Base-by-base conservation (phyloP, 768 basidiomycete species). In the Termitomyces bulborhizus region DNA sequence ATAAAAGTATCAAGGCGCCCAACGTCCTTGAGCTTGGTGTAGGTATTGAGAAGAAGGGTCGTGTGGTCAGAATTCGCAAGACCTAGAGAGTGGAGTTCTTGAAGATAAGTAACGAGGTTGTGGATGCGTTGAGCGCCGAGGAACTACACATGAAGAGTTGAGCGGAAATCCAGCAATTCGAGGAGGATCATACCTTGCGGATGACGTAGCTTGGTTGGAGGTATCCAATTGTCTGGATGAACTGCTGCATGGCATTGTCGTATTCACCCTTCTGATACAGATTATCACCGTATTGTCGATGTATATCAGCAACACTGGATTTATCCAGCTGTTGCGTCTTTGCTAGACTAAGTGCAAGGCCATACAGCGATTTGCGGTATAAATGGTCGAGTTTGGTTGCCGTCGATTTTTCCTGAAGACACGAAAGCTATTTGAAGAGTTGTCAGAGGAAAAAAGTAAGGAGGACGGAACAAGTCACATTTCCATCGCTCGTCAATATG, bases 21-120 rank as follows among this genome's bases (percentile, higher is more conserved):
- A 15, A 93, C 85, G 63, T 99, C 97, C 57, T 93, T 92, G 21
- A 97, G 86, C 67, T 98, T 98, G 50, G 97, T 97, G 70, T 97
- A 98, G 6, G 95, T 94, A 67, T 98, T 98, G 26, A 99, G 82
- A 3, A 99, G 80, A 7, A 99, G 84, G 0, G 97, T 98, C 0
- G 97, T 99, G 65, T 98, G 96, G 63, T 98, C 95, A 0, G 93
- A 84, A 63, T 96, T 98, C 29, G 97, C 96, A 6, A 96, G 83
- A 0, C 90, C 88, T 0, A 86, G 77, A 1, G 90, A 79, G 66
- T 99, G 97, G 0, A 99, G 76, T 67, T 96, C 95, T 79, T 98
- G 95, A 0, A 99, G 80, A 68, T 98, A 99, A 1, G 90, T 90
- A 31, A 91, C 94, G 51, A 99, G 86, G 66, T 95, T 93, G 59